A percentile compares a stretch with the other conserved stretches of the same genome.
Conservation (phyloP, 306 rosid genomes). For the Prunus dulcis region DNA sequence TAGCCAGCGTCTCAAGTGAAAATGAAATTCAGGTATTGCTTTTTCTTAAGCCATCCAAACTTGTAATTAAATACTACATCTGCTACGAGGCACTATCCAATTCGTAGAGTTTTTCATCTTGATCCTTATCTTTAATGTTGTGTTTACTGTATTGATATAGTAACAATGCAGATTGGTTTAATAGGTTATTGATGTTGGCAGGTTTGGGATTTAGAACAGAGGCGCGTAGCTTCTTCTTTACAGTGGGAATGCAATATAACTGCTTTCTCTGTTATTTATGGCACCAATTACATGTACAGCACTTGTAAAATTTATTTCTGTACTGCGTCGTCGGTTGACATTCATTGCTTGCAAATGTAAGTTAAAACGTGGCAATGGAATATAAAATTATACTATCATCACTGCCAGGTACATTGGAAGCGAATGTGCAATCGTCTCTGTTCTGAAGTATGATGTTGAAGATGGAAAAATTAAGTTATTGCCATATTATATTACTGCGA, state of each 20-base stretch:
- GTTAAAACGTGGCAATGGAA: conserved; percentile 12
- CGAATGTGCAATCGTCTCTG: conserved; percentile 71
- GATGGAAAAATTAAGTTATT: conserved; percentile 30
- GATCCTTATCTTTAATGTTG: conserved; percentile 2
- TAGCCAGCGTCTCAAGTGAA: conserved; percentile 64
- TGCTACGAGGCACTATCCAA: neutral
- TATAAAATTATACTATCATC: conserved; percentile 23
- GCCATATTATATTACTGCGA: conserved; percentile 46
- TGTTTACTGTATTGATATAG: neutral
- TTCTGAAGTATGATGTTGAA: conserved; percentile 55
- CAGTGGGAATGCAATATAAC: conserved; percentile 89
- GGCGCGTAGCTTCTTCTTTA: conserved; percentile 60
- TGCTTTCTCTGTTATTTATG: conserved; percentile 75
- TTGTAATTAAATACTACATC: neutral
- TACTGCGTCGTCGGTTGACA: conserved; percentile 17
- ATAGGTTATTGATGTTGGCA: conserved; percentile 51
- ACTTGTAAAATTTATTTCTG: conserved; percentile 30
- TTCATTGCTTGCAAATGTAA: neutral
- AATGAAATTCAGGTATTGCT: conserved; percentile 74
- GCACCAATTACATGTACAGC: conserved; percentile 80
- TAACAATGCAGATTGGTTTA: conserved; percentile 26
- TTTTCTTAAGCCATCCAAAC: conserved; percentile 8
- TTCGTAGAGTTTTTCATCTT: conserved; percentile 9
- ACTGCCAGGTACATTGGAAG: conserved; percentile 73
- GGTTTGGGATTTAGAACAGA: conserved; percentile 93